Evolutionary conservation across 208 protist genomes (phyloP).

Genomic region (Leishmania mexicana): DNA sequence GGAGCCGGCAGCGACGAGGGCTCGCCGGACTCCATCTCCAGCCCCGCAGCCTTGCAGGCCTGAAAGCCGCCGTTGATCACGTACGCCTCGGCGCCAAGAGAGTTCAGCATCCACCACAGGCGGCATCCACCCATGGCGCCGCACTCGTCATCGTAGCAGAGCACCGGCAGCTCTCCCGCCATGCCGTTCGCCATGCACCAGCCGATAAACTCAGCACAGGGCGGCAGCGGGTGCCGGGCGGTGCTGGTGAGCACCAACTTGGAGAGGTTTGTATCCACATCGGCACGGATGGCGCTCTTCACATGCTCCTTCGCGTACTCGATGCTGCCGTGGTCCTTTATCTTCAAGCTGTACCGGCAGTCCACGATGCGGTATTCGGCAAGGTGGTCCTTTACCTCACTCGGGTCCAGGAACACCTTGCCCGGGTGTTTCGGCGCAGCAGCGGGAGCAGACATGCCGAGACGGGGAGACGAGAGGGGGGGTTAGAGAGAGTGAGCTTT

Average conservation of each 20-base stretch:
- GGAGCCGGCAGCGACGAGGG: constrained; percentile 11
- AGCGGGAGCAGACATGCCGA: constrained; percentile 13
- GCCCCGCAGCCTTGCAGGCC: constrained; percentile 50
- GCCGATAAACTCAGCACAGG: constrained; percentile 46
- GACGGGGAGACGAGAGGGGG: not conserved
- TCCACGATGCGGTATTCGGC: constrained; percentile 68
- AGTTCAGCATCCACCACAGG: constrained; percentile 90
- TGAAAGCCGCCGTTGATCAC: constrained; percentile 77
- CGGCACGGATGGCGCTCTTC: constrained; percentile 41
- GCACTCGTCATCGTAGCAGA: constrained; percentile 85
- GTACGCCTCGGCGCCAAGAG: constrained; percentile 79
- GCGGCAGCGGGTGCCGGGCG: constrained; percentile 69
- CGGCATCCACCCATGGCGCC: constrained; percentile 75
- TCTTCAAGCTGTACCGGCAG: constrained; percentile 63
- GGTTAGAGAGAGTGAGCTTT: not conserved
- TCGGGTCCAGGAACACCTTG: constrained; percentile 64
- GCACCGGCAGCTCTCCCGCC: constrained; percentile 41
- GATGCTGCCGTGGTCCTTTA: constrained; percentile 39
- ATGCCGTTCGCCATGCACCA: constrained; percentile 71
- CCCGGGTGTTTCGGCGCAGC: constrained; percentile 21
- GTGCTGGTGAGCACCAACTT: constrained; percentile 22
- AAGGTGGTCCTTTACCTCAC: constrained; percentile 45
- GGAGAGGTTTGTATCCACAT: constrained; percentile 65
- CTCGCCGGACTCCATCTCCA: constrained; percentile 43
- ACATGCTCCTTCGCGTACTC: constrained; percentile 65